phyloP scores from a whole-genome alignment of 2,329 filamentous ascomycete species.

The Diplocarpon mali region DNA sequence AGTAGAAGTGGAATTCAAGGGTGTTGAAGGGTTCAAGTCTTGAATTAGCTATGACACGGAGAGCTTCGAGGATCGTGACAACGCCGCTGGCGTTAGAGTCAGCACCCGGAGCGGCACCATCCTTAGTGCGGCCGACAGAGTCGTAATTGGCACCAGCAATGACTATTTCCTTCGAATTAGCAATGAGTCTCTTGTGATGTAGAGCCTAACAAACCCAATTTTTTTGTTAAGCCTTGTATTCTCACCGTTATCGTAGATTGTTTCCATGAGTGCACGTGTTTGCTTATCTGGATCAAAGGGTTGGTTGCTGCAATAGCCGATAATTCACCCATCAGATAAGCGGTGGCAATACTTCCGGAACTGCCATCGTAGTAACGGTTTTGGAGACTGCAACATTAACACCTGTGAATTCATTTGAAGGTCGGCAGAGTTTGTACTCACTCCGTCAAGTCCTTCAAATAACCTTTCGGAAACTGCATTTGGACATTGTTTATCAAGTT shows the following conservation, averaged over 20 bases:
- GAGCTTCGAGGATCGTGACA: constrained; percentile 87
- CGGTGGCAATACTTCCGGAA: constrained; percentile 5
- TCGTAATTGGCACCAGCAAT: constrained; percentile 5
- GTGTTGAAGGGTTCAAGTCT: constrained; percentile 68
- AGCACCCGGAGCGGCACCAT: constrained; percentile 58
- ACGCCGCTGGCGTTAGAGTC: constrained; percentile 88
- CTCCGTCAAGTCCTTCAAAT: constrained; percentile 7
- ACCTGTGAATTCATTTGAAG: neutral
- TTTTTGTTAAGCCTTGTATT: constrained; percentile 6
- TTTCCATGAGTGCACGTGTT: constrained; percentile 7
- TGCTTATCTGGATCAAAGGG: constrained; percentile 3
- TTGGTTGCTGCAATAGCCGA: constrained; percentile 6
- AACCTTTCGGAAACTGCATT: constrained; percentile 1
- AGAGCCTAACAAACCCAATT: constrained; percentile 3
- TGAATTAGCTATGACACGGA: constrained; percentile 65
- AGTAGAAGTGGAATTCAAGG: constrained; percentile 93
- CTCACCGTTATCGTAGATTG: constrained; percentile 9
- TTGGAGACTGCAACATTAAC: neutral
- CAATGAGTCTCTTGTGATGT: constrained; percentile 28
- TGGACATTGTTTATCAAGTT: constrained; percentile 4
- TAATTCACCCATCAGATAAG: constrained; percentile 2
- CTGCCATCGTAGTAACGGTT: constrained; percentile 7
- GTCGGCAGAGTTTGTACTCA: neutral
- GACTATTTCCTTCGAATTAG: constrained; percentile 20
- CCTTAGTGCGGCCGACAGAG: neutral